Base-by-base conservation (phyloP, 352 stramenopile species). In the Phytophthora crassamura region DNA sequence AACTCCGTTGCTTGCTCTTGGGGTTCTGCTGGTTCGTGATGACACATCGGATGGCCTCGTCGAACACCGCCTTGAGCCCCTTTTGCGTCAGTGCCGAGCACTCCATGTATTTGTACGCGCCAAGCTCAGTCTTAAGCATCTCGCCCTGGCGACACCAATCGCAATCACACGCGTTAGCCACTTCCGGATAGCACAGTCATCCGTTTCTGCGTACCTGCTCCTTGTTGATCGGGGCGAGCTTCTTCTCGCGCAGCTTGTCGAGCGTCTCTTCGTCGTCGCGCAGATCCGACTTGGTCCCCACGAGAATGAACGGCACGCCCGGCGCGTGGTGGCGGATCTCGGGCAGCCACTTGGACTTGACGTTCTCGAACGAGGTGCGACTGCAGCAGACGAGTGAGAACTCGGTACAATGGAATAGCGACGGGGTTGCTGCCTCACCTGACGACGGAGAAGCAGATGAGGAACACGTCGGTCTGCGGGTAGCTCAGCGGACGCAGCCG, bases 401-500 rank as follows among this genome's bases (percentile, higher is more conserved):
- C 14, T 41, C n/a, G 9, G 50, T 3, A 18, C 11, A 34, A 48
- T 22, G 15, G 33, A 16, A 22, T 35, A 11, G 9, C 15, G 36
- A 33, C 3, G 16, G 18, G 10, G n/a, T n/a, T 11, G 22, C 8
- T 11, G 16, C 9, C 67, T 11, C 52, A 90, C 80, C 82, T 96
- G 36, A 97, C 92, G 61, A 99, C 91, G 22, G 91, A 97, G 74
- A 98, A 99, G 70, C 95, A 98, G 62, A 99, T 92, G 28, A 99
- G 80, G 58, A 99, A 99, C 15, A 98, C 93, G 59, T 99, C 93
- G 16, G 96, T 99, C 74, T 98, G 90, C 11, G 95, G 95, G 77
- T 99, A 99, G 57, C 89, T 98, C 42, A 99, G 75, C 48, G 95
- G 94, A 32, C 96, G 89, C 53, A 99, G 69, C 28, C 95, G 88